Conservation (phyloP, 1,284 basidiomycete genomes). For the Tremellales sp. region DNA sequence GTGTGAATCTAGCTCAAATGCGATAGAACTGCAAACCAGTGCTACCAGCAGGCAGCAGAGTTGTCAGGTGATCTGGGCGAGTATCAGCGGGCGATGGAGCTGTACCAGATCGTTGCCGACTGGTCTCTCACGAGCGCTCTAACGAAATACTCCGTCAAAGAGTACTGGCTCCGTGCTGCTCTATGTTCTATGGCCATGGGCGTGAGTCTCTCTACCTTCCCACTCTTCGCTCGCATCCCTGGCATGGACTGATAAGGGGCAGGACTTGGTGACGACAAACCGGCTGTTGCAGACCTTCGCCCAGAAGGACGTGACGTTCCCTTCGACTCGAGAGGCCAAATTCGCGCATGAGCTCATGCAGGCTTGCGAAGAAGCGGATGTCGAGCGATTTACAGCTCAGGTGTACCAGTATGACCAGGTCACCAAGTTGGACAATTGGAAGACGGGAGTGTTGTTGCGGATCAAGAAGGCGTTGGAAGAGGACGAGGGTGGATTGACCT, state of each 20-base stretch:
- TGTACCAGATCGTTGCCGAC: conserved; percentile 86
- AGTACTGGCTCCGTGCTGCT: conserved; percentile 87
- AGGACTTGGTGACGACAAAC: conserved; percentile 82
- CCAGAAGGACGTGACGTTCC: conserved; percentile 70
- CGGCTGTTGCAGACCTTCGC: conserved; percentile 72
- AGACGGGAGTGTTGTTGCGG: conserved; percentile 79
- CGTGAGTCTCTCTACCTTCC: conserved; percentile 53
- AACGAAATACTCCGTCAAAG: conserved; percentile 98
- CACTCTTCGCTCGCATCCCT: not conserved
- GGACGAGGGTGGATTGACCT: conserved; percentile 52
- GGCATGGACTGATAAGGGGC: conserved; percentile 6
- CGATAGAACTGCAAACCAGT: conserved; percentile 86
- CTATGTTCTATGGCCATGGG: conserved; percentile 86
- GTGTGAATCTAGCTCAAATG: too few relatives aligned
- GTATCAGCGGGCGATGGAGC: conserved; percentile 77
- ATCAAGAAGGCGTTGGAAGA: conserved; percentile 76
- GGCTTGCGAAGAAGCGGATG: conserved; percentile 72
- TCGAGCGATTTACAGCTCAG: conserved; percentile 63
- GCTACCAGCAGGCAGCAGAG: conserved; percentile 94
- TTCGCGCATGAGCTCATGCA: conserved; percentile 73
- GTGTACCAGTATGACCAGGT: conserved; percentile 83
- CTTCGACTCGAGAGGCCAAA: conserved; percentile 82
- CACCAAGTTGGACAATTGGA: conserved; percentile 89
- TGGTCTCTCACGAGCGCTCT: conserved; percentile 76
- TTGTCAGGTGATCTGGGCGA: conserved; percentile 85